These are phyloP conservation scores for Sutorius eximius DNA, from an alignment of 1,284 basidiomycete genomes.

Conservation along the genomic window DNA sequence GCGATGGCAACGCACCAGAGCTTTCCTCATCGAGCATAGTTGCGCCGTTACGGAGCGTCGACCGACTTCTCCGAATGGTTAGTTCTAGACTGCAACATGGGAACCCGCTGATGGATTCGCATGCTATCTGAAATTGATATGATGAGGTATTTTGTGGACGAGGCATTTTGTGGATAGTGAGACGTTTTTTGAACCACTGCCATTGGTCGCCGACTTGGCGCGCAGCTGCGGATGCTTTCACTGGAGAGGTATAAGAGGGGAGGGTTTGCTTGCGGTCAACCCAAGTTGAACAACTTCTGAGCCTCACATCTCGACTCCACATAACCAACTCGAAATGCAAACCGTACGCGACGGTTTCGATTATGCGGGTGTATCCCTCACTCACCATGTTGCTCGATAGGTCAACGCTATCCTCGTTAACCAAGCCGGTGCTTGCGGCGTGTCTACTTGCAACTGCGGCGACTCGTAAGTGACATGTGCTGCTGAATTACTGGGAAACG, in stretches of 20 bases:
- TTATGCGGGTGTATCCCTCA: not conserved
- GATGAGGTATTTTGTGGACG: not conserved
- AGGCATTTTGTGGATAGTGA: not conserved
- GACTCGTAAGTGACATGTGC: not conserved
- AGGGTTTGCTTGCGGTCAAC: too few relatives aligned
- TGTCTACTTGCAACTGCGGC: not conserved
- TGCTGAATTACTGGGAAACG: not conserved
- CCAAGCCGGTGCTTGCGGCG: constrained; percentile 4
- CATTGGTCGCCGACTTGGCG: not conserved
- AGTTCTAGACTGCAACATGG: not conserved
- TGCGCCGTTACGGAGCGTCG: not conserved
- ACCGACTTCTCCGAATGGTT: not conserved
- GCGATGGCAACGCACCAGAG: not conserved
- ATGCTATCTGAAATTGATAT: not conserved
- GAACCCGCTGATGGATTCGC: not conserved
- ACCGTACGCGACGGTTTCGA: not conserved
- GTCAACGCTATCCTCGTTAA: constrained; percentile 4
- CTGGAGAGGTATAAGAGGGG: not conserved
- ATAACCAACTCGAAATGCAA: not conserved
- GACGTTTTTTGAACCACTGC: not conserved
- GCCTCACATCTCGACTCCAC: not conserved
- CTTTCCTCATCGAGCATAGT: not conserved
- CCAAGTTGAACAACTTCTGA: too few relatives aligned
- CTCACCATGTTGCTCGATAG: not conserved
- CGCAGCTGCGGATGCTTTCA: not conserved